These are phyloP conservation scores for Trametes pubescens DNA, from an alignment of 1,284 basidiomycete genomes.

Conservation along the genomic window DNA sequence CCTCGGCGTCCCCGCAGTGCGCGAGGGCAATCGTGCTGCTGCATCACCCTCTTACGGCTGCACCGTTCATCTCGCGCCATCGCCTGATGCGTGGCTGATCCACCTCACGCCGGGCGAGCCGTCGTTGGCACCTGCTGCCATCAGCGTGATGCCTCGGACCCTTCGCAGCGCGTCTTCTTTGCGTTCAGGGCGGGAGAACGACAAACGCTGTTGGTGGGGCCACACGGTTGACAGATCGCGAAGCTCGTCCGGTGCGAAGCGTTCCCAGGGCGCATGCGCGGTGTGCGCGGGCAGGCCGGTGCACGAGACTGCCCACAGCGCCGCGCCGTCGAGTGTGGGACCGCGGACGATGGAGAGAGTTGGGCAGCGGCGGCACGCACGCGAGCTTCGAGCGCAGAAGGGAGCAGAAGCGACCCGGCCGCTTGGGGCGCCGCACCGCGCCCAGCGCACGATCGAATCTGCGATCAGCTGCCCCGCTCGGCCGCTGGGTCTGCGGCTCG, in stretches of 20 bases:
- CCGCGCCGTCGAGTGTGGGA: constrained; percentile 13
- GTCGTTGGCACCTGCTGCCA: constrained; percentile 14
- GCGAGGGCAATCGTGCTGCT: constrained; percentile 9
- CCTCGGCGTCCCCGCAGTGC: constrained; percentile 24
- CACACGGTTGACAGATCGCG: constrained; percentile 31
- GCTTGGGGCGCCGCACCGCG: constrained; percentile 22
- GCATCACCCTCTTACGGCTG: constrained; percentile 30
- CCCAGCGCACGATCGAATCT: constrained; percentile 30
- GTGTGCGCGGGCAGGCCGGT: constrained; percentile 6
- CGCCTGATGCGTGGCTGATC: constrained; percentile 28
- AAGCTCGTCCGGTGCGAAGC: constrained; percentile 25
- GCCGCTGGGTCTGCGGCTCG: constrained; percentile 17
- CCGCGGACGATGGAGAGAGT: constrained; percentile 10
- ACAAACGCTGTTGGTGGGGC: constrained; percentile 18
- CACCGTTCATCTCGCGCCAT: constrained; percentile 28
- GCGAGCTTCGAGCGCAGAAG: constrained; percentile 7
- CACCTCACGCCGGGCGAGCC: constrained; percentile 19
- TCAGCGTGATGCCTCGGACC: constrained; percentile 19
- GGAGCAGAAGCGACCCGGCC: constrained; percentile 16
- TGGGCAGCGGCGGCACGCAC: constrained; percentile 1
- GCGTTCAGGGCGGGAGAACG: constrained; percentile 5
- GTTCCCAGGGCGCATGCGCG: constrained; percentile 17
- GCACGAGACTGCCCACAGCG: background rate
- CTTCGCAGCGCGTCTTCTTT: constrained; percentile 11
- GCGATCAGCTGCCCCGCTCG: constrained; percentile 33